Percentiles rank a stretch among this genome's conserved stretches.
Conservation (phyloP, 371 early-diverging fungal genomes). For the Mortierella sp. region DNA sequence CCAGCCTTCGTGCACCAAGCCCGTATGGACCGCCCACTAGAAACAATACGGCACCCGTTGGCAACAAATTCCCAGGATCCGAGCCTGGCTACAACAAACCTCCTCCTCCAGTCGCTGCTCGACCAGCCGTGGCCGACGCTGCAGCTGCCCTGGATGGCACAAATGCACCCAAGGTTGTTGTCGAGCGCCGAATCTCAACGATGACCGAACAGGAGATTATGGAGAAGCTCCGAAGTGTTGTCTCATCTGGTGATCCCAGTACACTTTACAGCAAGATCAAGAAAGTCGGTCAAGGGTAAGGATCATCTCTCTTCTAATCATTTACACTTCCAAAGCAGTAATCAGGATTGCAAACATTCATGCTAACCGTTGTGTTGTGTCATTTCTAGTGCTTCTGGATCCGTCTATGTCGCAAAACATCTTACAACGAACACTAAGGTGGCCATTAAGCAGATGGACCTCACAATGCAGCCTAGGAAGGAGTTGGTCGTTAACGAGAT, state of each 20-base stretch:
- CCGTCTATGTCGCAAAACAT: slow-evolving; percentile 89
- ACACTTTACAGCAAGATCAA: slow-evolving; percentile 87
- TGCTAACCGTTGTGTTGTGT: neutral
- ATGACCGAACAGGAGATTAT: slow-evolving; percentile 93
- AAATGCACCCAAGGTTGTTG: slow-evolving; percentile 60
- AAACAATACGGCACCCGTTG: slow-evolving; percentile 21
- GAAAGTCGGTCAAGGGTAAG: slow-evolving; percentile 96
- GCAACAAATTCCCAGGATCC: no score
- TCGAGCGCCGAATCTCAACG: slow-evolving; percentile 80
- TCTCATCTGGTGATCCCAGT: slow-evolving; percentile 90
- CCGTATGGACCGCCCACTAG: slow-evolving; percentile 34
- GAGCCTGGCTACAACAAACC: no score
- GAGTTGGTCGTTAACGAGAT: slow-evolving; percentile 97
- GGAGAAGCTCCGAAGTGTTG: slow-evolving; percentile 85
- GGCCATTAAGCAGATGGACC: slow-evolving; percentile 98
- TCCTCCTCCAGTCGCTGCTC: slow-evolving; percentile 24
- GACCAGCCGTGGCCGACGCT: slow-evolving; percentile 39
- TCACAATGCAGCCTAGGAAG: slow-evolving; percentile 91
- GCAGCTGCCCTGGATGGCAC: slow-evolving; percentile 44
- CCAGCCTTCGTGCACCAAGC: slow-evolving; percentile 32
- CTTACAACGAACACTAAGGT: slow-evolving; percentile 78
- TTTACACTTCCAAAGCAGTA: no score
- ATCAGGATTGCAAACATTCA: neutral
- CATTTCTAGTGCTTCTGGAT: slow-evolving; percentile 90
- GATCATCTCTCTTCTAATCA: neutral